Conservation (phyloP, 768 basidiomycete genomes). For the Pleurotus salmoneostramineus region DNA sequence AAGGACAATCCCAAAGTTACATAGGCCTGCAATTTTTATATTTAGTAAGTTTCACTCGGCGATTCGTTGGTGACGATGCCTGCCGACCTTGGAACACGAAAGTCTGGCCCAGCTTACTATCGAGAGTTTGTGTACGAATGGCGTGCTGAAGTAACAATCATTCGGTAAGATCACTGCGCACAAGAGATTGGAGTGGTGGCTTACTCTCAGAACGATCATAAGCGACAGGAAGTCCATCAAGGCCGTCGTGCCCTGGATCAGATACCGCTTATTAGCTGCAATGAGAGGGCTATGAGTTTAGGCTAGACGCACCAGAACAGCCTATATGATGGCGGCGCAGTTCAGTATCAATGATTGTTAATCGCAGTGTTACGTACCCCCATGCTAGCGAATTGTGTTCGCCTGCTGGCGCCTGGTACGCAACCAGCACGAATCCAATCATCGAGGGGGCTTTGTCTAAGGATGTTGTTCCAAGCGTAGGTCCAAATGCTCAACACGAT, state of each 20-base stretch:
- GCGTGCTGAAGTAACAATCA: no score
- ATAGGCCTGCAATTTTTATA: slow-evolving; percentile 15
- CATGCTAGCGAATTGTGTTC: not conserved
- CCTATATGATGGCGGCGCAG: not conserved
- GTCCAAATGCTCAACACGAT: slow-evolving; percentile 17
- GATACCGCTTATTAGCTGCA: not conserved
- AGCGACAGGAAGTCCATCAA: slow-evolving; percentile 16
- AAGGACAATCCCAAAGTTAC: slow-evolving; percentile 15
- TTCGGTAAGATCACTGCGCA: no score
- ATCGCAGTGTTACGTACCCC: slow-evolving; percentile 2
- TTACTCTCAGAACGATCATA: slow-evolving; percentile 13
- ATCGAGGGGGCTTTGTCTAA: slow-evolving; percentile 3
- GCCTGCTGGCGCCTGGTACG: not conserved
- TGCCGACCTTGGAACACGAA: slow-evolving; percentile 20
- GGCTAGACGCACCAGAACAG: not conserved
- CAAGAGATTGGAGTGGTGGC: not conserved
- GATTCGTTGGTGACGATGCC: no score
- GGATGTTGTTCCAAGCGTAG: slow-evolving; percentile 12
- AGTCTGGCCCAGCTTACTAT: slow-evolving; percentile 16
- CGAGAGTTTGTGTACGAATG: slow-evolving; percentile 15
- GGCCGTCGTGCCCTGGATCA: slow-evolving; percentile 12
- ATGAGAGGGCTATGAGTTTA: not conserved
- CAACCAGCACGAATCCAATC: not conserved
- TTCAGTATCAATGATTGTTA: not conserved
- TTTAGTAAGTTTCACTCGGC: no score